Evolutionary conservation across 2,329 filamentous ascomycete species (phyloP), one percentile per base, ranked within the genome.

Genomic region (Trichoderma sp.): DNA sequence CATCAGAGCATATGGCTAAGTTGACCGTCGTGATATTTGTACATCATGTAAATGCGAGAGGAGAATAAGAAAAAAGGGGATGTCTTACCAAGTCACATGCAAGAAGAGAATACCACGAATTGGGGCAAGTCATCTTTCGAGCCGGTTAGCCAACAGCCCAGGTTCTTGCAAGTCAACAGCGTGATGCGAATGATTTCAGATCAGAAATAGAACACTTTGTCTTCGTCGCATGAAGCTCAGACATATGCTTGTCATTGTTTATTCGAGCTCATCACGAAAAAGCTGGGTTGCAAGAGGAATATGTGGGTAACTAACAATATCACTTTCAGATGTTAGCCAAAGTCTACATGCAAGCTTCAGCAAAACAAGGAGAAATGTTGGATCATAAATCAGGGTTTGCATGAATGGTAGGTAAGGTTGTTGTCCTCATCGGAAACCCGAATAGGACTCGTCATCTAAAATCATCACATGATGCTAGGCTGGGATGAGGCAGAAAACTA

Each of bases 161-260:
- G 15, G 43, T 9, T 26, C 61, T 51, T 73, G 57, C 67, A 34
- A 68, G 73, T 74, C 68, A 72, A 72, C 70, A 65, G 69, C 53
- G 71, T 73, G 65, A 58, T 60, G 70, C 61, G 58, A 65, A 66
- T 71, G 73, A 65, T 69, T 76, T 76, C 77, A 74, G 70, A 77
- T 80, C 78, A 80, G 78, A 72, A 71, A 74, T 15, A 75, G 74
- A 81, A 82, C 80, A 79, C 78, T 74, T 80, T 82, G 75, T 83
- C 82, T 77, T 83, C 82, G 79, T 81, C 74, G 82, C 82, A 85
- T 81, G 81, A 73, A 87, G 90, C 94, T 97, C 91, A 88, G 94
- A 97, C 93, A 97, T 97, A 97, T 97, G 93, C 93, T 97, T 97
- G 94, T 97, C 93, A 89, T 90, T 91, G 68, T 88, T 87, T 85